phyloP scores from a whole-genome alignment of 2,329 filamentous ascomycete species.

The Dactylellina parvicollis region DNA sequence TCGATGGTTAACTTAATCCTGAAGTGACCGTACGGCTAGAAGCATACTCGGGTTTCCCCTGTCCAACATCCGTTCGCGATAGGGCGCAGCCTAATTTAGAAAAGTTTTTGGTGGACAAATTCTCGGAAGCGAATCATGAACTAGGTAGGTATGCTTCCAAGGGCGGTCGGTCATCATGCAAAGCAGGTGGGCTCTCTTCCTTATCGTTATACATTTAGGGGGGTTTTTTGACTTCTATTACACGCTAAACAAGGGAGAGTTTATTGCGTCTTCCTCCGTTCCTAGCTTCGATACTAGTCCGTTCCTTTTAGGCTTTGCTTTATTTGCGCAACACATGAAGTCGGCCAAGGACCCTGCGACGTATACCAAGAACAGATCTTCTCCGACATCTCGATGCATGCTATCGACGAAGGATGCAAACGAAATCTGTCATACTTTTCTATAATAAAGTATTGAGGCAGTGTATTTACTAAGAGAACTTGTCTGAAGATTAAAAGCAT shows the following conservation, averaged over 20 bases:
- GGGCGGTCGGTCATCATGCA: neutral
- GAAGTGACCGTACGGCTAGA: slow-evolving; percentile 17
- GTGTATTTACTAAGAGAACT: neutral
- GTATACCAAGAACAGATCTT: no score
- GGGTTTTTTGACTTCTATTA: slow-evolving; percentile 37
- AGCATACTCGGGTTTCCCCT: slow-evolving; percentile 20
- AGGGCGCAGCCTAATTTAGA: slow-evolving; percentile 26
- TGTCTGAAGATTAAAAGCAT: neutral
- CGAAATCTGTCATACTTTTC: no score
- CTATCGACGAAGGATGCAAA: no score
- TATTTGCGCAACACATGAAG: slow-evolving; percentile 37
- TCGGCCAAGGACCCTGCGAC: slow-evolving; percentile 15
- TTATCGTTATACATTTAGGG: slow-evolving; percentile 9
- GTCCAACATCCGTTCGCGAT: slow-evolving; percentile 46
- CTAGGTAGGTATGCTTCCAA: neutral
- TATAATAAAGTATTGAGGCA: neutral
- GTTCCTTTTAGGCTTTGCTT: slow-evolving; percentile 7
- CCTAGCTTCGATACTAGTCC: no score
- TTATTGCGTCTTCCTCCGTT: slow-evolving; percentile 36
- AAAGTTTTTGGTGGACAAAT: slow-evolving; percentile 24
- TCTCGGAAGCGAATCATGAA: slow-evolving; percentile 15
- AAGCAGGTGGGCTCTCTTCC: slow-evolving; percentile 8
- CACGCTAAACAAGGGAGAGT: slow-evolving; percentile 34
- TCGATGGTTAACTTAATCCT: neutral
- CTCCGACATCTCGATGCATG: no score